Percentiles rank a stretch among this genome's conserved stretches.
phyloP scores from a whole-genome alignment of 306 rosid species.

The Clitoria ternatea region DNA sequence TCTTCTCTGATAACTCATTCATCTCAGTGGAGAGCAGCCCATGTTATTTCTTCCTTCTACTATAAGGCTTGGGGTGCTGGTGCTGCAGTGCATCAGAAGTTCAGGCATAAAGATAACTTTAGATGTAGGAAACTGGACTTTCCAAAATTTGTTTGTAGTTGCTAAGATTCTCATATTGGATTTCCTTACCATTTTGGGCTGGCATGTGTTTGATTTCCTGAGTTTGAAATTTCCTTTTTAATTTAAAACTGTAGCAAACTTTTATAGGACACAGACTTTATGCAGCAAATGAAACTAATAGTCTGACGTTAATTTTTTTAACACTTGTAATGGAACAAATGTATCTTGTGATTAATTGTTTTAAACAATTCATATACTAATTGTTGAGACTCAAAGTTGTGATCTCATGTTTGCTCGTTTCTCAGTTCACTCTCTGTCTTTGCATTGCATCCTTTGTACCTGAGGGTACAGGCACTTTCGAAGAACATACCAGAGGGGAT shows the following conservation, averaged over 20 bases:
- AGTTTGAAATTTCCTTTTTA: slow-evolving; percentile 2
- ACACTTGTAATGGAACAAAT: neutral
- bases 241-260: slow-evolving; percentile 6
- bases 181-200: slow-evolving; percentile 12
- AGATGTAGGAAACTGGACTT: neutral
- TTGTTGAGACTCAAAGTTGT: neutral
- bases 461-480: slow-evolving; percentile 89
- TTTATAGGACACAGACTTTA: neutral
- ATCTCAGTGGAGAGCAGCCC: neutral
- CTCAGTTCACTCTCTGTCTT: slow-evolving; percentile 95
- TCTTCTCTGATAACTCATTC: neutral
- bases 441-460: slow-evolving; percentile 93
- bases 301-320: neutral
- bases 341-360: slow-evolving; percentile 5
- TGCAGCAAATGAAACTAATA: slow-evolving; percentile 5
- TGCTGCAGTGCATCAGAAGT: neutral
- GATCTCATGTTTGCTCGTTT: slow-evolving; percentile 15
- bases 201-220: slow-evolving; percentile 7
- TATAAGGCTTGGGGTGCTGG: neutral
- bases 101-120: neutral
- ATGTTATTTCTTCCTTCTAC: neutral
- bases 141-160: neutral
- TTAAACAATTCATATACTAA: neutral
- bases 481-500: slow-evolving; percentile 65
- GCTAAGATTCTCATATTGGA: neutral